phyloP scores from a whole-genome alignment of 306 rosid genomes.

The Rosa lucieae region DNA sequence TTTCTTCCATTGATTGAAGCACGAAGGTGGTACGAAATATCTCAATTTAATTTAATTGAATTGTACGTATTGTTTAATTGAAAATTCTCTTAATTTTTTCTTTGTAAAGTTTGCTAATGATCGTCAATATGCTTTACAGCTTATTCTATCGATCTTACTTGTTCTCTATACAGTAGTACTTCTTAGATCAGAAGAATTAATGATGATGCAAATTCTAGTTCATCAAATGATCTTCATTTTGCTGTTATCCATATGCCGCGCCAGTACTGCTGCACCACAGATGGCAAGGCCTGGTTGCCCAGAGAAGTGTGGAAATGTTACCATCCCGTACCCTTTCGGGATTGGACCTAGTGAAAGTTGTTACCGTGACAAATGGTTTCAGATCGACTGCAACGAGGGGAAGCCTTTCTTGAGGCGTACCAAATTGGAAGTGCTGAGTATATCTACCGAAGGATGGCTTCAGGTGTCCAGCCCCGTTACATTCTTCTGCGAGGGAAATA shows the following conservation, averaged over 20 bases:
- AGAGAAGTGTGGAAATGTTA: not conserved
- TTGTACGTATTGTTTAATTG: too few species aligned
- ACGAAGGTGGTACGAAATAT: too few species aligned
- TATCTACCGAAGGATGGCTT: not conserved
- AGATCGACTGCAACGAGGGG: not conserved
- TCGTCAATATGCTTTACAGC: not conserved
- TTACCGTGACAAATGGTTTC: conserved; percentile 1
- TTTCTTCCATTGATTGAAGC: too few species aligned
- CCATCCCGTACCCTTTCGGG: conserved; percentile 15
- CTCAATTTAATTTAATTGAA: too few species aligned
- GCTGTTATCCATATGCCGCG: not conserved
- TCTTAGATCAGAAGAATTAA: not conserved
- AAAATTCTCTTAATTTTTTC: too few species aligned
- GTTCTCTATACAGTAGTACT: not conserved
- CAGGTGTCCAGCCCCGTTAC: not conserved
- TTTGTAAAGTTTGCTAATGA: conserved; percentile 13
- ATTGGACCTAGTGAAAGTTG: not conserved
- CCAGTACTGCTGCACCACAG: not conserved
- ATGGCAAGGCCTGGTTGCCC: not conserved
- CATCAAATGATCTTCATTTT: not conserved
- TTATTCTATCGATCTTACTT: not conserved
- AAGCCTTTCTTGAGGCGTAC: not conserved
- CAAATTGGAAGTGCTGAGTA: conserved; percentile 1
- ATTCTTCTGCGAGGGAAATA: not conserved
- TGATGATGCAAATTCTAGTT: not conserved